Base-by-base conservation (phyloP, 2,329 filamentous ascomycete genomes). In the Microdochium trichocladiopsis region DNA sequence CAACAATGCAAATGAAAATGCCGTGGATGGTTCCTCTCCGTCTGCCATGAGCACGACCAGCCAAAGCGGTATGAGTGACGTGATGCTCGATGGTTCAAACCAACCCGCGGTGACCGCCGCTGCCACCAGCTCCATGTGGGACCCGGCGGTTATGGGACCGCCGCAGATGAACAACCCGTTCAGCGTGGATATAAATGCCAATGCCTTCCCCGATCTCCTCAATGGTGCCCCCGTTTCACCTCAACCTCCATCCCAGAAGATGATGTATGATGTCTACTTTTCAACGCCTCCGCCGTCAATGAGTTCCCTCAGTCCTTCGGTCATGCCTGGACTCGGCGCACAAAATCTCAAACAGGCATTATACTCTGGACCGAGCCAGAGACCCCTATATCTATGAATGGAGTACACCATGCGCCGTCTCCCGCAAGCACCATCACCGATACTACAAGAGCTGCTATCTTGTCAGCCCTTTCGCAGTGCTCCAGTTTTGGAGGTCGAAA, bases 21-120 rank as follows among this genome's bases (percentile, higher is more conserved):
- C 89, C 25, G 82, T 96, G 51, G 93, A 96, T 62, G 91, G 88
- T 53, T 97, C 94, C 11, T 97, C 94, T 14, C 94, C 94, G 16
- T 97, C 94, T 9, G 91, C 91, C 47, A 93, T 97, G 68, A 97
- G 93, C 73, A 95, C 90, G 43, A 90, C 89, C 54, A 97, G 92
- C 70, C 92, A 95, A 64, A 93, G 88, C 66, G 89, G 87, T 50
- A 88, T 92, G 68, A 95, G 90, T 69, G 94, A 97, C 66, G 84
- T 91, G 54, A 91, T 96, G 86, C 77, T 94, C 53, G 91, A 96
- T 68, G 90, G 89, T 55, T 83, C 82, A 14, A 36, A 87, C 85
- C 67, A 83, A 86, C 58, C 76, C 79, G n/a, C n/a, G n/a, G n/a
- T n/a, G 41, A 74, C 78, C 36, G 71, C 77, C 53, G 71, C 76